Percentiles rank a stretch among this genome's conserved stretches.
Conservation (phyloP, 305 asterid genomes). For the Vinca major region DNA sequence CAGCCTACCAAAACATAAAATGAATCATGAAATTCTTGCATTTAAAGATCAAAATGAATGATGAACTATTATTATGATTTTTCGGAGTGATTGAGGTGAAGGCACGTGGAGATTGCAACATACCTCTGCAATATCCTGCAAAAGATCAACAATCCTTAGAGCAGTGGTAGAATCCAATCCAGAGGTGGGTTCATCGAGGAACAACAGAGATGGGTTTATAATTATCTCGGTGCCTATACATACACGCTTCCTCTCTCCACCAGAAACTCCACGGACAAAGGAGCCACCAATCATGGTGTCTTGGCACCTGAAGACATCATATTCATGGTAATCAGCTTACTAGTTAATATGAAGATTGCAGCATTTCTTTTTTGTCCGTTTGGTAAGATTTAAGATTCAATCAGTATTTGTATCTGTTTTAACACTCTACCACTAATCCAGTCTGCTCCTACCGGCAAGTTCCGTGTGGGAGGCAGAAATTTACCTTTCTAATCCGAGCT, state of each 20-base stretch:
- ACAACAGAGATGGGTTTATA: slow-evolving; percentile 77
- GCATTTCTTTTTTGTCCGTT: too few relatives aligned
- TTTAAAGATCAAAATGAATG: background rate
- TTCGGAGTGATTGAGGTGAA: background rate
- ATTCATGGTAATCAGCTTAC: background rate
- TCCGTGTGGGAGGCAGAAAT: background rate
- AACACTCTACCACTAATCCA: too few relatives aligned
- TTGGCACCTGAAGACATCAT: slow-evolving; percentile 55
- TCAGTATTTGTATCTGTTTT: too few relatives aligned
- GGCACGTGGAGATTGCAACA: too few relatives aligned
- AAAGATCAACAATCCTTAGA: slow-evolving; percentile 64
- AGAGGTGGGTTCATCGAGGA: slow-evolving; percentile 95
- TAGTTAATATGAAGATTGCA: too few relatives aligned
- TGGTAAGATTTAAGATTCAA: too few relatives aligned
- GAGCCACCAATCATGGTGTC: slow-evolving; percentile 98
- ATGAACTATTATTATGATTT: background rate
- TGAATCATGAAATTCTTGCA: background rate
- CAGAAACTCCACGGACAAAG: slow-evolving; percentile 89
- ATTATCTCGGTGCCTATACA: slow-evolving; percentile 89
- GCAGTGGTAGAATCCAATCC: slow-evolving; percentile 98
- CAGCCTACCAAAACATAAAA: slow-evolving; percentile 39
- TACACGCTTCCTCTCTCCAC: slow-evolving; percentile 96
- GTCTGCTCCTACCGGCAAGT: too few relatives aligned
- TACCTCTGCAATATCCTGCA: slow-evolving; percentile 83
- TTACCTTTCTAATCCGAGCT: slow-evolving; percentile 86